Conservation (phyloP, 805 yeast species). For the Teunomyces panamensis region DNA sequence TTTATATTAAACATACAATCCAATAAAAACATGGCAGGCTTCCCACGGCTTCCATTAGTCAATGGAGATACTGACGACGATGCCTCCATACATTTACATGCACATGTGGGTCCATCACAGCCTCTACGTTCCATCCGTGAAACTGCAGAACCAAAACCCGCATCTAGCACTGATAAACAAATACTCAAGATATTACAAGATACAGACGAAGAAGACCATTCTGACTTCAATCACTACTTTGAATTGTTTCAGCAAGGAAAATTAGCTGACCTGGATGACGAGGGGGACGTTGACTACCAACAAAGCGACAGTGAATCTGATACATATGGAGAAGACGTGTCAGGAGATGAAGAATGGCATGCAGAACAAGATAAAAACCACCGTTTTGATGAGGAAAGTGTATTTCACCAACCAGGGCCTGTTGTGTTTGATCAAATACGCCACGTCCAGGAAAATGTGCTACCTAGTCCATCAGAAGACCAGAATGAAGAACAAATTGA, state of each 20-base stretch:
- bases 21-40: constrained; percentile 13
- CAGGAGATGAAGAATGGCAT: constrained; percentile 6
- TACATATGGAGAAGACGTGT: constrained; percentile 12
- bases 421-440: background rate
- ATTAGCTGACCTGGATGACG: constrained; percentile 6
- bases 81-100: constrained; percentile 38
- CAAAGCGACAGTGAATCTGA: constrained; percentile 7
- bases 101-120: constrained; percentile 35
- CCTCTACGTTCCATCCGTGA: constrained; percentile 21
- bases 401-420: background rate
- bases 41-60: constrained; percentile 35
- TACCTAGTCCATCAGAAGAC: background rate
- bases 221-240: constrained; percentile 8
- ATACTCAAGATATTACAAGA: constrained; percentile 12
- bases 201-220: constrained; percentile 11
- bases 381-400: background rate
- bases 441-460: constrained; percentile 1
- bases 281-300: constrained; percentile 5
- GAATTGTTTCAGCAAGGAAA: constrained; percentile 9
- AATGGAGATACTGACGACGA: constrained; percentile 43
- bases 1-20: background rate
- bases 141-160: background rate
- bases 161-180: constrained; percentile 1
- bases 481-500: background rate
- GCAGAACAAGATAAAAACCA: background rate